phyloP scores from a whole-genome alignment of 139 green algal species.

The Volvox reticuliferus region DNA sequence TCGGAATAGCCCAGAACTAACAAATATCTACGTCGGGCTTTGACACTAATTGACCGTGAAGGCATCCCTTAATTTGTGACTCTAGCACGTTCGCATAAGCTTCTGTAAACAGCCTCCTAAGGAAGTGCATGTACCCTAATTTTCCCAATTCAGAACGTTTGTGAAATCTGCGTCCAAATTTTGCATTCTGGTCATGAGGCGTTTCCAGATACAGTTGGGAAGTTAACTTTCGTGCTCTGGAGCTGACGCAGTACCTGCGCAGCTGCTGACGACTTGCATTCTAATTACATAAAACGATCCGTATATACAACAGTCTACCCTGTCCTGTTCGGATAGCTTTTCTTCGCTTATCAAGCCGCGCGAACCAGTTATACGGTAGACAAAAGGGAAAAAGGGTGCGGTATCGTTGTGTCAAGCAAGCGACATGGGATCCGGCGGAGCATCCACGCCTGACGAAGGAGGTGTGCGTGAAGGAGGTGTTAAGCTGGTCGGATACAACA shows the following conservation, averaged over 20 bases:
- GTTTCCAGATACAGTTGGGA: no score
- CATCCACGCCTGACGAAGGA: conserved; percentile 17
- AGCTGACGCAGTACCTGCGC: conserved; percentile 23
- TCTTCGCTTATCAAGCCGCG: not conserved
- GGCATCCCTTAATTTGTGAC: no score
- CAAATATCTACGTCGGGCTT: no score
- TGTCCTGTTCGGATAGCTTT: not conserved
- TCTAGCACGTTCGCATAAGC: no score
- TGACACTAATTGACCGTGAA: no score
- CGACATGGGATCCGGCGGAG: conserved; percentile 36
- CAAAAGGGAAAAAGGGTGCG: no score
- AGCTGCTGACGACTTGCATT: not conserved
- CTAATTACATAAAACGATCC: not conserved
- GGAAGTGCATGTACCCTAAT: no score
- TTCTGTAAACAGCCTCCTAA: no score
- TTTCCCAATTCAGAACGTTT: no score
- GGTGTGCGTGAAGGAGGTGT: conserved; percentile 26
- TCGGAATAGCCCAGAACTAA: no score
- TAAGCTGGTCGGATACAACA: conserved; percentile 68
- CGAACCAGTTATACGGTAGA: not conserved
- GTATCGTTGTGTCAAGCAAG: not conserved
- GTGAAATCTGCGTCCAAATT: no score
- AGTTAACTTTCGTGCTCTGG: not conserved
- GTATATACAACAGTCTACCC: not conserved
- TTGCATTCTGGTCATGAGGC: no score